A percentile compares a stretch with the other conserved stretches of the same genome.
Conservation (phyloP, 2,329 filamentous ascomycete species). For the Aspergillus vadensis region DNA sequence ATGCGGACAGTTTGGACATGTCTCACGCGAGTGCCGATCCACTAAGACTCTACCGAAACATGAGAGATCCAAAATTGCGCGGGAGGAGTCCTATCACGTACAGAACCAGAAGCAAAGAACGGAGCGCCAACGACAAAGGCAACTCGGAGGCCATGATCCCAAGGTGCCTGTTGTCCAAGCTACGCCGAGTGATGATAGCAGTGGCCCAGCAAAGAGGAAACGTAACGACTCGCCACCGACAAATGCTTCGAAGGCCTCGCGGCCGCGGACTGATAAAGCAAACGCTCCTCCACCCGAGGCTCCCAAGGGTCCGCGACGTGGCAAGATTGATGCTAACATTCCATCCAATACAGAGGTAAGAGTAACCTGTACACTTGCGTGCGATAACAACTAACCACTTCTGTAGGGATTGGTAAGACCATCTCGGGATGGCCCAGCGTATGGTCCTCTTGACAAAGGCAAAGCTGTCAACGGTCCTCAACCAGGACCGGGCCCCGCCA, state of each 20-base stretch:
- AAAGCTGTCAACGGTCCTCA: conserved; percentile 18
- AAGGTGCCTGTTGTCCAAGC: conserved; percentile 46
- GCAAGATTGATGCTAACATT: conserved; percentile 27
- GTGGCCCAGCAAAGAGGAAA: conserved; percentile 36
- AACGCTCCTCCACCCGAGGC: conserved; percentile 26
- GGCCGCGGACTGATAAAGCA: conserved; percentile 30
- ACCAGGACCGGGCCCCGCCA: conserved; percentile 17
- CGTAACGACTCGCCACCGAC: conserved; percentile 29
- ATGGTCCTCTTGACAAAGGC: conserved; percentile 27
- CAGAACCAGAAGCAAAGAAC: conserved; percentile 35
- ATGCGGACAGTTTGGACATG: conserved; percentile 50
- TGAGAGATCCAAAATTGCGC: conserved; percentile 38
- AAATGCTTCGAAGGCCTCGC: conserved; percentile 28
- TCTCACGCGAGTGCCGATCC: conserved; percentile 36
- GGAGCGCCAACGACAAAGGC: conserved; percentile 43
- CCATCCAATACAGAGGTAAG: conserved; percentile 23
- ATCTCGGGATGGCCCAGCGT: conserved; percentile 40
- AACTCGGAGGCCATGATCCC: conserved; percentile 49
- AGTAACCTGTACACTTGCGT: conserved; percentile 5
- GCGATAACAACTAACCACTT: conserved; percentile 1
- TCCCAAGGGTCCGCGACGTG: conserved; percentile 27
- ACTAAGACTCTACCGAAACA: conserved; percentile 37
- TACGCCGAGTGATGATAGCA: conserved; percentile 21
- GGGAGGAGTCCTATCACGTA: conserved; percentile 41
- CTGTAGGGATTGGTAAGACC: conserved; percentile 43